Base-by-base conservation (phyloP, 139 green algal species). In the Chlorella sorokiniana region DNA sequence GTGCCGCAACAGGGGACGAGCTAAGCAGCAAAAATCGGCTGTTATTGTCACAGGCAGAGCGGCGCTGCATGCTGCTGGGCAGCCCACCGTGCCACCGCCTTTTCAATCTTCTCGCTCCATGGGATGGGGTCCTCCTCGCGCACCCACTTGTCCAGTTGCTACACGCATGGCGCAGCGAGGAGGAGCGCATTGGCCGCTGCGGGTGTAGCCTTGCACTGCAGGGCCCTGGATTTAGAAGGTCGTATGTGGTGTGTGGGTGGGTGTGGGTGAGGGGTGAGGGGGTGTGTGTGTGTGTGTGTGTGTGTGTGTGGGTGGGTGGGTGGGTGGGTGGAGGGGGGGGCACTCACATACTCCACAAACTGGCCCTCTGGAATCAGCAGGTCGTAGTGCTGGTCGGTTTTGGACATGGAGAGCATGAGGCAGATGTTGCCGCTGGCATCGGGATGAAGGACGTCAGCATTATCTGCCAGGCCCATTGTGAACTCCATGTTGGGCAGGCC, bases 101-200 rank as follows among this genome's bases (percentile, higher is more conserved):
- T 69, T 16, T 69, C 62, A 16, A 40, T 18, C 62, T 69, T 69
- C 33, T 42, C 62, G 33, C 41, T 33, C 62, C 62, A 69, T 11
- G 62, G 62, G 11, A 69, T 42, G 8, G 62, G 62, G 62, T 69
- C 62, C 6, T 69, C 62, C 62, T 69, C 62, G 9, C 33, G 31
- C 62, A 69, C 62, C 62, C 62, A 69, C 62, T 69, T 69, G 62
- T 69, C 62, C 62, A 69, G 4, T 69, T 69, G 62, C 62, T 69
- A 33, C 62, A 69, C n/a, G n/a, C n/a, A n/a, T n/a, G n/a, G n/a
- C n/a, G n/a, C n/a, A n/a, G n/a, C n/a, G n/a, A n/a, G n/a, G n/a
- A n/a, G n/a, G n/a, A n/a, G n/a, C n/a, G n/a, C n/a, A n/a, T n/a
- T n/a, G n/a, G n/a, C n/a, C n/a, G n/a, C n/a, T n/a, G n/a, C n/a